Percentiles rank a stretch among this genome's conserved stretches.
phyloP scores from a whole-genome alignment of 352 stramenopile species.

The Blastocystis sp. region DNA sequence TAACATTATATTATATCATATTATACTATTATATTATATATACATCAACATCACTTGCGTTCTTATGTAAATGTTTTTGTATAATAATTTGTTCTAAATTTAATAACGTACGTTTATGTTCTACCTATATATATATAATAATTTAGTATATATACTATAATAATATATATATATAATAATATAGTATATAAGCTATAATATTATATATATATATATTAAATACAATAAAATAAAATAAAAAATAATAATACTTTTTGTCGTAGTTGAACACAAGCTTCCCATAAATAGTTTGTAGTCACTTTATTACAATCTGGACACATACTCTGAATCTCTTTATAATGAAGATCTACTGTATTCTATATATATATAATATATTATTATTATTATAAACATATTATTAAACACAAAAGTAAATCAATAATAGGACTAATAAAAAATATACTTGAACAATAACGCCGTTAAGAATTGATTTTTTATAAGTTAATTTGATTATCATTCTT shows the following conservation, averaged over 20 bases:
- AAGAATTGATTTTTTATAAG: conserved; percentile 80
- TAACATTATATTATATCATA: too few relatives aligned
- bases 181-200: too few relatives aligned
- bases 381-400: too few relatives aligned
- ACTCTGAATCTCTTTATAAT: conserved; percentile 1
- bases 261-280: conserved; percentile 10
- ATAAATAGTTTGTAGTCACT: not conserved
- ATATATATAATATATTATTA: not conserved
- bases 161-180: too few relatives aligned
- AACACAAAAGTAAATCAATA: too few relatives aligned
- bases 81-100: conserved; percentile 98
- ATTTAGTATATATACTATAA: too few relatives aligned
- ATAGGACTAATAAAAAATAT: too few relatives aligned
- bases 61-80: conserved; percentile 83
- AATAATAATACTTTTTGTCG: not conserved
- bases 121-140: conserved; percentile 54
- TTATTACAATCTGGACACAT: conserved; percentile 10
- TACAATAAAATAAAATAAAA: too few relatives aligned
- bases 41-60: conserved; percentile 78
- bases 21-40: too few relatives aligned
- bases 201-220: too few relatives aligned
- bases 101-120: conserved; percentile 98
- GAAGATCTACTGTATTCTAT: not conserved
- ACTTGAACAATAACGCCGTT: conserved; percentile 21
- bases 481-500: conserved; percentile 89